Evolutionary conservation across 78 protist genomes (phyloP).

Genomic region (Chrysochromulina parva): DNA sequence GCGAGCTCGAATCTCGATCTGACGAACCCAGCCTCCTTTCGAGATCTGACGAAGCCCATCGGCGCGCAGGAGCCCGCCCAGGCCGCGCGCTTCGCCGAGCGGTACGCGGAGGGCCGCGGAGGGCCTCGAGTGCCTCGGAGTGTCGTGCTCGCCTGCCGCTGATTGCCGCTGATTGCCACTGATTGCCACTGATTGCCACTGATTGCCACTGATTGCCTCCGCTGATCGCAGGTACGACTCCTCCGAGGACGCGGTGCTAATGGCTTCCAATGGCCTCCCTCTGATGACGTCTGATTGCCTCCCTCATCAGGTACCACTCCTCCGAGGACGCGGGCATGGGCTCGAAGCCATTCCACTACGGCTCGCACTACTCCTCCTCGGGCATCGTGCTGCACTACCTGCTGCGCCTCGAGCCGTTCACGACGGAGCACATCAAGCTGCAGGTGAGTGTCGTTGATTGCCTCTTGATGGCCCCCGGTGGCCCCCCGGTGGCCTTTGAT

Average conservation of each 20-base stretch:
- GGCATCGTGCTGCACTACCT: conserved; percentile 87
- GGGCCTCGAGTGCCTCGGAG: too few species aligned
- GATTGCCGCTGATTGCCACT: too few species aligned
- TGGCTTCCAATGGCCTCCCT: too few species aligned
- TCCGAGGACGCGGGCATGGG: too few species aligned
- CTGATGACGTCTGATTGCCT: too few species aligned
- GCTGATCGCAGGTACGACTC: neutral
- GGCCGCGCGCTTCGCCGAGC: neutral
- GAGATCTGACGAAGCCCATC: conserved; percentile 27
- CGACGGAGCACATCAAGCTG: neutral
- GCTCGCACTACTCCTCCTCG: conserved; percentile 94
- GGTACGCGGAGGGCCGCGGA: neutral
- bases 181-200: too few species aligned
- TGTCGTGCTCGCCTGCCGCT: too few species aligned
- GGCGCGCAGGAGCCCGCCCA: conserved; percentile 8
- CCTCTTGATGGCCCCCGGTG: too few species aligned
- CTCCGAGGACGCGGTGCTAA: neutral
- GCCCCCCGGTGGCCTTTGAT: too few species aligned
- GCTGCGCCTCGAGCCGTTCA: conserved; percentile 75
- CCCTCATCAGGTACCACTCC: neutral
- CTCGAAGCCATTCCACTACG: conserved; percentile 84
- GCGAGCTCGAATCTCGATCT: conserved; percentile 73
- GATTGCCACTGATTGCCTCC: too few species aligned
- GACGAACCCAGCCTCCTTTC: conserved; percentile 47
- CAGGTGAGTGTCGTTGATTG: neutral